Evolutionary conservation across 2,329 filamentous ascomycete genomes (phyloP).

Genomic region (Calonectria montana): DNA sequence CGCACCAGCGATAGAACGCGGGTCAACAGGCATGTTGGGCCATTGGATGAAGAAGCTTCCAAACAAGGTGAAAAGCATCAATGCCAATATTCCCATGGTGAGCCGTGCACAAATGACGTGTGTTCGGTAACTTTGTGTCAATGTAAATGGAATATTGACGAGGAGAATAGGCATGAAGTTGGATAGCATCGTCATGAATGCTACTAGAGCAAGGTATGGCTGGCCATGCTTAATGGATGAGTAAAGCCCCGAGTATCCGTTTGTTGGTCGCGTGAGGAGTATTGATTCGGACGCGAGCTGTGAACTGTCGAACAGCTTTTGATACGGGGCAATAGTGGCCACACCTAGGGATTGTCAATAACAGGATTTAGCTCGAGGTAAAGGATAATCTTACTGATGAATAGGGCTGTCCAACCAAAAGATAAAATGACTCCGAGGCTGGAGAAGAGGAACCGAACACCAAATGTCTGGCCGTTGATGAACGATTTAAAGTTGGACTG

Average conservation of each 20-base stretch:
- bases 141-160: conserved; percentile 59
- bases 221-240: conserved; percentile 44
- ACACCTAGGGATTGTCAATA: conserved; percentile 42
- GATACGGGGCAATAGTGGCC: conserved; percentile 56
- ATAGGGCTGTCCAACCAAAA: conserved; percentile 55
- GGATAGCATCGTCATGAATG: conserved; percentile 55
- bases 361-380: fast-evolving
- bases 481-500: conserved; percentile 44
- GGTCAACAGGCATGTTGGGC: conserved; percentile 58
- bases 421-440: conserved; percentile 53
- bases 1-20: conserved; percentile 56
- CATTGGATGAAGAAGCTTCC: conserved; percentile 53
- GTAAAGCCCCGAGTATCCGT: conserved; percentile 56
- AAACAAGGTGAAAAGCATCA: conserved; percentile 55
- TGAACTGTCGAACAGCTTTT: conserved; percentile 49
- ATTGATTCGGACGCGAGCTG: conserved; percentile 50
- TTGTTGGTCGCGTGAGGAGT: conserved; percentile 54
- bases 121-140: conserved; percentile 51
- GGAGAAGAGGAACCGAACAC: conserved; percentile 56
- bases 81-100: conserved; percentile 49
- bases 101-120: conserved; percentile 56
- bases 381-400: conserved; percentile 47
- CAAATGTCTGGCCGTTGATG: conserved; percentile 55
- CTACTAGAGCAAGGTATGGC: conserved; percentile 52
- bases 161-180: conserved; percentile 61